Percentiles rank a stretch among this genome's conserved stretches.
These are phyloP conservation scores for Malassezia sp. DNA, from an alignment of 1,284 basidiomycete genomes.

Conservation along the genomic window DNA sequence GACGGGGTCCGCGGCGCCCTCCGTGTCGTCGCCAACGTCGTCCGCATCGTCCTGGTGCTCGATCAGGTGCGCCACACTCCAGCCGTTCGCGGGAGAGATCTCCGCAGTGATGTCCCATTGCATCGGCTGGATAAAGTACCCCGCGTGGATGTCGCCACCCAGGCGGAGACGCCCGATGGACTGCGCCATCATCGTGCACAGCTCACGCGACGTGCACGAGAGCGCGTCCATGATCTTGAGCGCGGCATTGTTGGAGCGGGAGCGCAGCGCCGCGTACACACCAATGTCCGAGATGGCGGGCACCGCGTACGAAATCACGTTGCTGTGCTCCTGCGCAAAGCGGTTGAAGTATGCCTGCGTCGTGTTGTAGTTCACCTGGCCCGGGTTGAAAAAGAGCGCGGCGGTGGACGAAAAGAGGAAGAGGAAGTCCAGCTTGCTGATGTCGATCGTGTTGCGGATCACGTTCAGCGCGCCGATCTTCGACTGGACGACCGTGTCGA, in stretches of 20 bases:
- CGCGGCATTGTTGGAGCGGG: conserved; percentile 14
- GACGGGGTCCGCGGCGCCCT: conserved; percentile 11
- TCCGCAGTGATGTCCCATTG: conserved; percentile 16
- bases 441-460: conserved; percentile 10
- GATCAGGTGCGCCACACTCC: conserved; percentile 13
- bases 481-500: conserved; percentile 13
- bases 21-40: conserved; percentile 8
- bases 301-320: conserved; percentile 17
- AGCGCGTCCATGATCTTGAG: conserved; percentile 18
- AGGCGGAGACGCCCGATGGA: conserved; percentile 11
- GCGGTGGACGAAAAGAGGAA: conserved; percentile 19
- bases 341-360: conserved; percentile 20
- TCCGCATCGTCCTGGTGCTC: conserved; percentile 16
- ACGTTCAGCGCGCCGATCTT: conserved; percentile 19
- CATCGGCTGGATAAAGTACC: conserved; percentile 17
- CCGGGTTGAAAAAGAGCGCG: conserved; percentile 19
- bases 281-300: conserved; percentile 20
- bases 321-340: conserved; percentile 13
- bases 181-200: conserved; percentile 11
- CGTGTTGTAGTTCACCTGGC: conserved; percentile 19
- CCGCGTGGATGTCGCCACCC: conserved; percentile 12
- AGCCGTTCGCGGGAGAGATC: conserved; percentile 14
- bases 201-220: conserved; percentile 18
- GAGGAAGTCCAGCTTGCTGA: conserved; percentile 14
- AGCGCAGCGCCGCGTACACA: conserved; percentile 16